Percentiles rank a stretch among this genome's conserved stretches.
These are phyloP conservation scores for Mimosa bimucronata DNA, from an alignment of 306 rosid species.

Conservation along the genomic window DNA sequence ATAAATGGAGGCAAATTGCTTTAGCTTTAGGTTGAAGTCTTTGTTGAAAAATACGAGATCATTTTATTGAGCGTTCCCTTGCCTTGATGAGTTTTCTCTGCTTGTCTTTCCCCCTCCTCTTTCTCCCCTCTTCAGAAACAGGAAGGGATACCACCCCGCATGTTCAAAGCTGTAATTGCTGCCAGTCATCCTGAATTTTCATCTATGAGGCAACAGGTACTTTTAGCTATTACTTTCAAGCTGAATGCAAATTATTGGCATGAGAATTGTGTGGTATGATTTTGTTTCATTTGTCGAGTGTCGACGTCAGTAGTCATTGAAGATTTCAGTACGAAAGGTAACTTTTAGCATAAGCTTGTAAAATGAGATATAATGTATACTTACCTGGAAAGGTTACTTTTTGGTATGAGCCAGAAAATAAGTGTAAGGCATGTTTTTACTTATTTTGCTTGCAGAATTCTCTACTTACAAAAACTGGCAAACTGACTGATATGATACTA, in stretches of 20 bases:
- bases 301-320: conserved; percentile 2
- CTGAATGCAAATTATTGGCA: conserved; percentile 2
- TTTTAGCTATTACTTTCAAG: conserved; percentile 27
- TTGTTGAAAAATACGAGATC: background rate
- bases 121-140: conserved; percentile 55
- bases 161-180: conserved; percentile 94
- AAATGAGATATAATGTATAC: background rate
- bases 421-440: background rate
- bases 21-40: conserved; percentile 30
- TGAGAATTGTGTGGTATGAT: conserved; percentile 15
- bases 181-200: conserved; percentile 98
- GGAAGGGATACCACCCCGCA: conserved; percentile 84
- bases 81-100: conserved; percentile 27
- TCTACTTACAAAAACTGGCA: background rate
- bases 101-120: background rate
- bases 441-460: background rate
- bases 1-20: conserved; percentile 25
- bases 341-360: conserved; percentile 16
- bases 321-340: conserved; percentile 14
- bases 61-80: conserved; percentile 18
- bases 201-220: conserved; percentile 92
- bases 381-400: background rate
- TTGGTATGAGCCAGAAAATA: background rate
- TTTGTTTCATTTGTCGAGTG: background rate
- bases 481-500: background rate